Percentiles rank a stretch among this genome's conserved stretches.
Conservation (phyloP, 2,329 filamentous ascomycete genomes). For the Sclerotinia minor region DNA sequence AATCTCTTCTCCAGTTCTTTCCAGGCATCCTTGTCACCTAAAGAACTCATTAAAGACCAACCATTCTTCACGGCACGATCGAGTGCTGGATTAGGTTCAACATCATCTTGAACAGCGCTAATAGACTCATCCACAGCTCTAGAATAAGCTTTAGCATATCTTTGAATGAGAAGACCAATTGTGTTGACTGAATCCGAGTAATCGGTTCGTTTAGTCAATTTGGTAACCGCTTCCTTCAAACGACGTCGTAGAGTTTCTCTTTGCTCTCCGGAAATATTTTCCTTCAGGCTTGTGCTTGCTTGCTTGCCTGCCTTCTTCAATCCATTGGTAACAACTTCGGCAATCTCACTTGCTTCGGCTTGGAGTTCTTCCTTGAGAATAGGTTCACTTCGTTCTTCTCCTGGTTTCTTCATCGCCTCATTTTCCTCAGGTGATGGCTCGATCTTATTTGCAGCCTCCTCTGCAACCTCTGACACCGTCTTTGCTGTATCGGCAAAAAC, state of each 20-base stretch:
- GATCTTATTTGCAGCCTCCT: conserved; percentile 70
- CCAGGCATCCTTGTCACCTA: conserved; percentile 76
- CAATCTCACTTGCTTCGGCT: conserved; percentile 56
- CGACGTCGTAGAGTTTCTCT: conserved; percentile 71
- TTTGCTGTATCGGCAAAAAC: conserved; percentile 86
- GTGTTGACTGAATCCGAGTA: conserved; percentile 86
- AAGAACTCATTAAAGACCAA: conserved; percentile 76
- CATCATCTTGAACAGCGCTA: conserved; percentile 65
- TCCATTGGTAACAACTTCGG: conserved; percentile 43
- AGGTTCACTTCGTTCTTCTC: conserved; percentile 30
- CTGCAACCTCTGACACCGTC: conserved; percentile 72
- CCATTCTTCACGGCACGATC: conserved; percentile 77
- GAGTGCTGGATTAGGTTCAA: conserved; percentile 71
- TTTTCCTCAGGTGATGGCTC: conserved; percentile 66
- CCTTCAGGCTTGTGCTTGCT: conserved; percentile 67
- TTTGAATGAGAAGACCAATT: conserved; percentile 70
- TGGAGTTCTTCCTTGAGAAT: conserved; percentile 65
- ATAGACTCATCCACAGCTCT: conserved; percentile 68
- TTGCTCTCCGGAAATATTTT: conserved; percentile 72
- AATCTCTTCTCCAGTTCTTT: conserved; percentile 68
- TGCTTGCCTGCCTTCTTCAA: conserved; percentile 55
- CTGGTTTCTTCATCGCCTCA: conserved; percentile 51
- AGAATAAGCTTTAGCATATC: conserved; percentile 77
- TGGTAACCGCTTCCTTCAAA: conserved; percentile 72
- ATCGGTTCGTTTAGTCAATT: conserved; percentile 73